A percentile compares a stretch with the other conserved stretches of the same genome.
phyloP scores from a whole-genome alignment of 2,329 filamentous ascomycete species.

The Apiospora kogelbergensis region DNA sequence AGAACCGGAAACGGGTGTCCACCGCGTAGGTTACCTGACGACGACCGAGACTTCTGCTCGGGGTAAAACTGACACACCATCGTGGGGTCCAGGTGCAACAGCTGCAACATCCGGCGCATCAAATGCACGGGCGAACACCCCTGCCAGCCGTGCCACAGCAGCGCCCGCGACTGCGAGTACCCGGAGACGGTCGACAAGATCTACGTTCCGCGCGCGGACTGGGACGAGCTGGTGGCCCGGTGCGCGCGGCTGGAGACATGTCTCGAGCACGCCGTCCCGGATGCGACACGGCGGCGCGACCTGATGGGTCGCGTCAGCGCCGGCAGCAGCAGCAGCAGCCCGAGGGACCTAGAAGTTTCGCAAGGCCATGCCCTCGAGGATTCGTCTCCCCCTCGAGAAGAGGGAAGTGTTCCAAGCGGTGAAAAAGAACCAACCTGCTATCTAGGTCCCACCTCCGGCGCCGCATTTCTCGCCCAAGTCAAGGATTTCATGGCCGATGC shows the following conservation, averaged over 20 bases:
- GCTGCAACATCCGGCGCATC: slow-evolving; percentile 51
- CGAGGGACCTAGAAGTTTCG: not conserved
- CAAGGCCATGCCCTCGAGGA: not conserved
- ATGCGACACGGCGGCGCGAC: slow-evolving; percentile 29
- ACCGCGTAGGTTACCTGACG: slow-evolving; percentile 47
- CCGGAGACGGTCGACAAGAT: slow-evolving; percentile 45
- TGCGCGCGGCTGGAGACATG: slow-evolving; percentile 41
- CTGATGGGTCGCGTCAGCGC: not conserved
- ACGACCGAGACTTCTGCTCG: too few relatives aligned
- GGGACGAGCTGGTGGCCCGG: slow-evolving; percentile 40
- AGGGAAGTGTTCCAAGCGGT: slow-evolving; percentile 46
- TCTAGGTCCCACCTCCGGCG: slow-evolving; percentile 49
- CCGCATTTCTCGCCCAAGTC: slow-evolving; percentile 49
- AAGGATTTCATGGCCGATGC: slow-evolving; percentile 47
- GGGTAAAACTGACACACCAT: not conserved
- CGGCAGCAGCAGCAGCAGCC: not conserved
- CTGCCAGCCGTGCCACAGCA: slow-evolving; percentile 44
- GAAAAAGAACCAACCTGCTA: slow-evolving; percentile 44
- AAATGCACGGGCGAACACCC: slow-evolving; percentile 52
- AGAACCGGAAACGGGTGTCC: slow-evolving; percentile 48
- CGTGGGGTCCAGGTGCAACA: slow-evolving; percentile 44
- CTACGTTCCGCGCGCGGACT: slow-evolving; percentile 39
- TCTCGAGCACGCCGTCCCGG: slow-evolving; percentile 37
- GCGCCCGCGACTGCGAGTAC: slow-evolving; percentile 47
- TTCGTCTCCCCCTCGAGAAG: slow-evolving; percentile 18